Conservation (phyloP, 176 grass and related monocot species). For the Zea mays region Zm-B73-REFERENCE-NAM-5.0 NC_050098.1:189401001-189401500, state of each 20-base stretch:
- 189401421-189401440: slow-evolving; percentile 44
- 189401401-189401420: slow-evolving; percentile 78
- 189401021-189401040: slow-evolving; percentile 87
- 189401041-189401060: slow-evolving; percentile 97
- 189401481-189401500: slow-evolving; percentile 72
- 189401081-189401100: slow-evolving; percentile 56
- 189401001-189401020: slow-evolving; percentile 86
- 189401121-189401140: slow-evolving; percentile 89
- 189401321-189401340: slow-evolving; percentile 57
- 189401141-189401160: slow-evolving; percentile 68
- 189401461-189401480: slow-evolving; percentile 70
- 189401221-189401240: slow-evolving; percentile 49
- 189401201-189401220: slow-evolving; percentile 47
- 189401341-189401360: slow-evolving; percentile 54
- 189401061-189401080: slow-evolving; percentile 75
- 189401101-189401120: slow-evolving; percentile 64
- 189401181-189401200: slow-evolving; percentile 61
- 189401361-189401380: slow-evolving; percentile 70
- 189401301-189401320: slow-evolving; percentile 60
- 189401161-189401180: slow-evolving; percentile 70
- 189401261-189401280: slow-evolving; percentile 65
- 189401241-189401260: slow-evolving; percentile 77
- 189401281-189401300: slow-evolving; percentile 88
- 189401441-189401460: slow-evolving; percentile 56
- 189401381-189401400: slow-evolving; percentile 70